These are phyloP conservation scores for Xylaria sp. DNA, from an alignment of 2,329 filamentous ascomycete genomes.

Conservation along the genomic window DNA sequence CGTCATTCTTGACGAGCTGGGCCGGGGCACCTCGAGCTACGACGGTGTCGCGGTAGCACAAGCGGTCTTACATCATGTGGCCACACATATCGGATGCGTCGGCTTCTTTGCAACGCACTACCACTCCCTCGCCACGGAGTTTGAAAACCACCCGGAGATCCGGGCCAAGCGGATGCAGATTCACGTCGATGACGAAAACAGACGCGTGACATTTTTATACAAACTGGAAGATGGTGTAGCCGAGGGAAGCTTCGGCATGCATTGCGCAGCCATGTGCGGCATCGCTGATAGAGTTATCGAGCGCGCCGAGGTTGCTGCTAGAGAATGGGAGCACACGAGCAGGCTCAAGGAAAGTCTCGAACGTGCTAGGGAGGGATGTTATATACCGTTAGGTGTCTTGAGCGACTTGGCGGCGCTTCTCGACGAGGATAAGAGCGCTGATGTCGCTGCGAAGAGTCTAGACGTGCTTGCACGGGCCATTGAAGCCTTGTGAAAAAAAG, in stretches of 20 bases:
- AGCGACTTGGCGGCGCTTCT: constrained; percentile 87
- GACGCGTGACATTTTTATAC: constrained; percentile 96
- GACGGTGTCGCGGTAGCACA: constrained; percentile 97
- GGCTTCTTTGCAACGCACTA: constrained; percentile 99
- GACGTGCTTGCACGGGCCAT: constrained; percentile 70
- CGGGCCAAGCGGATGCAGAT: constrained; percentile 91
- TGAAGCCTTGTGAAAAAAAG: constrained; percentile 59
- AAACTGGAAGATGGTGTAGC: constrained; percentile 93
- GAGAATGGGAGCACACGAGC: constrained; percentile 95
- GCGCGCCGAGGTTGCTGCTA: constrained; percentile 86
- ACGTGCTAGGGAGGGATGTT: constrained; percentile 78
- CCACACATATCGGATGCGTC: constrained; percentile 89
- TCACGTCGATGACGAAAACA: constrained; percentile 83
- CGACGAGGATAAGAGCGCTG: constrained; percentile 61
- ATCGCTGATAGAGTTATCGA: constrained; percentile 86
- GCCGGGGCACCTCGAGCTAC: constrained; percentile 92
- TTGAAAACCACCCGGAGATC: constrained; percentile 89
- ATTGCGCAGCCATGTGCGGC: constrained; percentile 98
- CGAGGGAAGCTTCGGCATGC: constrained; percentile 98
- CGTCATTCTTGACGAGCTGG: constrained; percentile 96
- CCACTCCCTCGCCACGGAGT: constrained; percentile 91
- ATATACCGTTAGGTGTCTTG: constrained; percentile 84
- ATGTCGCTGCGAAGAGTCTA: constrained; percentile 62
- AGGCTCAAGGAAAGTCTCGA: constrained; percentile 89
- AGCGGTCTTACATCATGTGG: constrained; percentile 95